phyloP scores from a whole-genome alignment of 257 asterid species.

The Solanum acaule region DNA sequence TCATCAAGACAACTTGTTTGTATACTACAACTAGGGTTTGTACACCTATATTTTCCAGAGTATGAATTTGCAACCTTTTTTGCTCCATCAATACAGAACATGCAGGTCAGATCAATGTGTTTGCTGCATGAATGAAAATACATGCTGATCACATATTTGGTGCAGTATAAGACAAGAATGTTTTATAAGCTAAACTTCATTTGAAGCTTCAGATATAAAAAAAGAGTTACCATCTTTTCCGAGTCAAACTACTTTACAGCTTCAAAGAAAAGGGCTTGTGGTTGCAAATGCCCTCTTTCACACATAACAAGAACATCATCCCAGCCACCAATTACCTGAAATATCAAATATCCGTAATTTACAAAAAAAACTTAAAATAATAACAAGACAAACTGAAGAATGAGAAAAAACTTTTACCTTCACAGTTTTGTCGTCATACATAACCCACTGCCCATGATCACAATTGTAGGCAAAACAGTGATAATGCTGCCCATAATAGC shows the following conservation, averaged over 20 bases:
- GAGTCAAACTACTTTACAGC: slow-evolving; percentile 44
- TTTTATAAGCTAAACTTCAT: neutral
- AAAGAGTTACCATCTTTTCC: slow-evolving; percentile 13
- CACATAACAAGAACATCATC: slow-evolving; percentile 74
- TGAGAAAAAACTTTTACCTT: slow-evolving; percentile 41
- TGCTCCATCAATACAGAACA: slow-evolving; percentile 4
- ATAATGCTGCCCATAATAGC: slow-evolving; percentile 92
- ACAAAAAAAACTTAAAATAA: neutral
- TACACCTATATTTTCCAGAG: neutral
- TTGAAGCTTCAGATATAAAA: neutral
- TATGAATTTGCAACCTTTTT: neutral
- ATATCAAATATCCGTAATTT: neutral
- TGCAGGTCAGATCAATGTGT: slow-evolving; percentile 7
- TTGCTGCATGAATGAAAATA: slow-evolving; percentile 11
- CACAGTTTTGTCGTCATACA: slow-evolving; percentile 92
- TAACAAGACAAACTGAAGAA: neutral
- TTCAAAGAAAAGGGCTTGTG: slow-evolving; percentile 87
- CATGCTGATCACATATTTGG: slow-evolving; percentile 1
- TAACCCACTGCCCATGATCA: slow-evolving; percentile 73
- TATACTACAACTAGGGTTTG: slow-evolving; percentile 23
- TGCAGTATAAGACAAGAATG: neutral
- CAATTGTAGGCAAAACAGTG: slow-evolving; percentile 84
- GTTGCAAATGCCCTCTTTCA: slow-evolving; percentile 90
- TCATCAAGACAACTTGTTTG: slow-evolving; percentile 12
- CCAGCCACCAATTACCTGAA: slow-evolving; percentile 85